Base-by-base conservation (phyloP, 208 protist genomes). In the Crithidia brevicula region DNA sequence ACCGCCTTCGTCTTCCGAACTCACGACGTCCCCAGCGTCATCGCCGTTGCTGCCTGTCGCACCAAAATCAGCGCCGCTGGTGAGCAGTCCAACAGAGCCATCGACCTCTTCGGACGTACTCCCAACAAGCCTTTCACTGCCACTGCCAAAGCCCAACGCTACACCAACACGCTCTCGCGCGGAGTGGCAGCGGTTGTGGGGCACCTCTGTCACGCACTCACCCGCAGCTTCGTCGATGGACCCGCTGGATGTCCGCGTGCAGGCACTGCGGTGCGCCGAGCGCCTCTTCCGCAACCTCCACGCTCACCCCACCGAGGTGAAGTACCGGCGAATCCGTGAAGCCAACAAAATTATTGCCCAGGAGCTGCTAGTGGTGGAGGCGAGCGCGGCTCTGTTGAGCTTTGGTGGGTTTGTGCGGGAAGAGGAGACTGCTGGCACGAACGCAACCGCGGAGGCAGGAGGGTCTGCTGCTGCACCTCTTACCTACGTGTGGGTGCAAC, bases 321-420 rank as follows among this genome's bases (percentile, higher is more conserved):
- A 81, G 63, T 94, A 85, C 72, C 75, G 79, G 7, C 70, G 72
- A 0, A 53, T 94, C 27, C 82, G 85, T 2, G 68, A 74, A n/a
- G 30, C 46, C 7, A 91, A 91, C 52, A 34, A 47, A 10, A 43
- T 57, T 0, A 57, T 94, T 38, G 67, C 64, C 9, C 62, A 59
- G 9, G 74, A 90, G 54, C 56, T 94, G 15, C 77, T 89, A 57
- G 13, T 61, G 11, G 83, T 90, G 40, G 82, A 81, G 28, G 76
- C 83, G 9, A 63, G 57, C 18, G 64, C 75, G 27, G 30, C 47
- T 9, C 62, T 94, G 51, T 70, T 94, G 20, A 4, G 25, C 40
- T 81, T 83, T 9, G 28, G 66, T 33, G 88, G 88, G 18, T 92
- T 92, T 56, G 54, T 20, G n/a, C 62, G 67, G 5, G 16, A 2